A percentile compares a stretch with the other conserved stretches of the same genome.
Evolutionary conservation across 257 asterid species (phyloP).

Genomic region (Solanum habrochaites): DNA sequence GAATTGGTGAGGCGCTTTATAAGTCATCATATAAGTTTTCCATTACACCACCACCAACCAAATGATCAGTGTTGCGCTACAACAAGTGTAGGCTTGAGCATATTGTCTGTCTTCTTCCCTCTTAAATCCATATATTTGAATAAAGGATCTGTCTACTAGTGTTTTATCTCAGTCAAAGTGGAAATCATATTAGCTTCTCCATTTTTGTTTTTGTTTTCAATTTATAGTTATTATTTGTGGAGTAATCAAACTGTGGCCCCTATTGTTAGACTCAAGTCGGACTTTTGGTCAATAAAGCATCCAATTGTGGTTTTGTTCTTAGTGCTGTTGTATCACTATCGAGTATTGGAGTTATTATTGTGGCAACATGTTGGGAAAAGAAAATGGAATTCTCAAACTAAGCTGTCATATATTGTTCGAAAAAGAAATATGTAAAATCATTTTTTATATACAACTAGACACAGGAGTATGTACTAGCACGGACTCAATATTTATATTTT

Average conservation of each 20-base stretch:
- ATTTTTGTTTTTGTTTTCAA: neutral
- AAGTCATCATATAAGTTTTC: constrained; percentile 25
- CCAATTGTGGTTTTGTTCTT: too few relatives aligned
- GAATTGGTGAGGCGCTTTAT: constrained; percentile 7
- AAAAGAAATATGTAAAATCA: too few relatives aligned
- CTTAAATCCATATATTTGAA: neutral
- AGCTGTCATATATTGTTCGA: too few relatives aligned
- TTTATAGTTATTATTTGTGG: neutral
- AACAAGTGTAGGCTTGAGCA: neutral
- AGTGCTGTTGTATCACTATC: too few relatives aligned
- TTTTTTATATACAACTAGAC: too few relatives aligned
- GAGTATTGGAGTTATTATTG: too few relatives aligned
- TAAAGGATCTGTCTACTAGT: neutral
- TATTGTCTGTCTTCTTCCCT: neutral
- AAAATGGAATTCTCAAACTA: too few relatives aligned
- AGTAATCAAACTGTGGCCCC: neutral
- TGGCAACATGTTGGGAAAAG: too few relatives aligned
- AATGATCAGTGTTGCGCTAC: neutral
- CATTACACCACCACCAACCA: constrained; percentile 31
- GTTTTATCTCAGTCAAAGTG: neutral
- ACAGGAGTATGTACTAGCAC: too few relatives aligned
- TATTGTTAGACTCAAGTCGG: neutral
- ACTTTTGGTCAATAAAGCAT: too few relatives aligned
- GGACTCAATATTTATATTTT: too few relatives aligned
- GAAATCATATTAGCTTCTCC: neutral